phyloP scores from a whole-genome alignment of 176 grass and related monocot genomes.

The Alopecurus myosuroides region DNA sequence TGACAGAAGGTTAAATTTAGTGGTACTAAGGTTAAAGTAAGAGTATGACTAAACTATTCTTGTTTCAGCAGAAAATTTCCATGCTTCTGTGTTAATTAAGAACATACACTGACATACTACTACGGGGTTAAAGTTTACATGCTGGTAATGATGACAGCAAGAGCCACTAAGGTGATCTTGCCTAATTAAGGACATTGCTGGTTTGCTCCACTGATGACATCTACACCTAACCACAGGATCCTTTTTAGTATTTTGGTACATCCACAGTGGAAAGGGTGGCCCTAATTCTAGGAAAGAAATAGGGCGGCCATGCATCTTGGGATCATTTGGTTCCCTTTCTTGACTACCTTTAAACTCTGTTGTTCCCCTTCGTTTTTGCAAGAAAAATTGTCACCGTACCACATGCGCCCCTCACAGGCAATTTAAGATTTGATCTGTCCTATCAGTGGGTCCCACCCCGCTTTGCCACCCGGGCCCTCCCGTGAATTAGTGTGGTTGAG shows the following conservation, averaged over 20 bases:
- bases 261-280: background rate
- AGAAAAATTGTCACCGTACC: slow-evolving; percentile 50
- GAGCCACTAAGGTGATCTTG: background rate
- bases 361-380: slow-evolving; percentile 6
- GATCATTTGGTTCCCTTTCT: slow-evolving; percentile 59
- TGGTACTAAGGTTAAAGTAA: too few species aligned
- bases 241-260: background rate
- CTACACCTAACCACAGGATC: slow-evolving; percentile 12
- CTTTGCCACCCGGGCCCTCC: slow-evolving; percentile 11
- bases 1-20: background rate
- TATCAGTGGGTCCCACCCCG: background rate
- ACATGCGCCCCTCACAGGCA: slow-evolving; percentile 40
- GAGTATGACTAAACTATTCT: too few species aligned
- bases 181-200: slow-evolving; percentile 24
- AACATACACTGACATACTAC: slow-evolving; percentile 11
- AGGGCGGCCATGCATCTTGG: slow-evolving; percentile 9
- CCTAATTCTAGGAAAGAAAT: slow-evolving; percentile 23
- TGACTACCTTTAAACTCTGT: slow-evolving; percentile 48
- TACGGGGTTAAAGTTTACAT: slow-evolving; percentile 31
- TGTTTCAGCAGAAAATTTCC: background rate
- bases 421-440: slow-evolving; percentile 37
- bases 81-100: background rate
- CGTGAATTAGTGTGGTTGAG: slow-evolving; percentile 34
- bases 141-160: slow-evolving; percentile 29
- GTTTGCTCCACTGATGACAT: slow-evolving; percentile 10